These are phyloP conservation scores for Hibiscus mutabilis DNA, from an alignment of 345 rosid species.

Conservation along the genomic window DNA sequence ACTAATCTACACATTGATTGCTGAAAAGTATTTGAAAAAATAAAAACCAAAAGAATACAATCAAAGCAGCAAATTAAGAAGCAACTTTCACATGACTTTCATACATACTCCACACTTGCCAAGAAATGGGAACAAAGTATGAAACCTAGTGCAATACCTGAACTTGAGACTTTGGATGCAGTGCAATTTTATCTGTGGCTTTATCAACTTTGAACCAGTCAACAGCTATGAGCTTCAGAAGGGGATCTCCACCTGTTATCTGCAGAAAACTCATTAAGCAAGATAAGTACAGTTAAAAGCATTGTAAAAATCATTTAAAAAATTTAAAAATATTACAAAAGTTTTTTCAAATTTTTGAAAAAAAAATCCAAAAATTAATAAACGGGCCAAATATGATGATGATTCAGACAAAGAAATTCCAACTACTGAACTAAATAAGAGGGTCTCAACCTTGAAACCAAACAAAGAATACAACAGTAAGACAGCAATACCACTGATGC, in stretches of 20 bases:
- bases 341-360: neutral
- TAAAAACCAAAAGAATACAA: neutral
- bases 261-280: slow-evolving; percentile 14
- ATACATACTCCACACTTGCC: neutral
- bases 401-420: neutral
- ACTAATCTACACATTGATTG: neutral
- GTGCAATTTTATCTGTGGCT: slow-evolving; percentile 53
- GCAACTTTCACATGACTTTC: neutral
- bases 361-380: neutral
- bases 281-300: neutral
- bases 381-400: neutral
- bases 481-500: neutral
- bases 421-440: neutral
- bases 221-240: slow-evolving; percentile 80
- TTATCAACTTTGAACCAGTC: slow-evolving; percentile 89
- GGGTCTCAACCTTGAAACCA: neutral
- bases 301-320: no score
- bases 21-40: neutral
- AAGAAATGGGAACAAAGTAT: neutral
- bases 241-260: slow-evolving; percentile 90
- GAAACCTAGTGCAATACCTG: slow-evolving; percentile 49
- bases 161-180: slow-evolving; percentile 74
- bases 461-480: neutral
- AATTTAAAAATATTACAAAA: neutral
- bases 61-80: neutral